Base-by-base conservation (phyloP, 441 rosid species). In the Pelargonium myrrhifolium region DNA sequence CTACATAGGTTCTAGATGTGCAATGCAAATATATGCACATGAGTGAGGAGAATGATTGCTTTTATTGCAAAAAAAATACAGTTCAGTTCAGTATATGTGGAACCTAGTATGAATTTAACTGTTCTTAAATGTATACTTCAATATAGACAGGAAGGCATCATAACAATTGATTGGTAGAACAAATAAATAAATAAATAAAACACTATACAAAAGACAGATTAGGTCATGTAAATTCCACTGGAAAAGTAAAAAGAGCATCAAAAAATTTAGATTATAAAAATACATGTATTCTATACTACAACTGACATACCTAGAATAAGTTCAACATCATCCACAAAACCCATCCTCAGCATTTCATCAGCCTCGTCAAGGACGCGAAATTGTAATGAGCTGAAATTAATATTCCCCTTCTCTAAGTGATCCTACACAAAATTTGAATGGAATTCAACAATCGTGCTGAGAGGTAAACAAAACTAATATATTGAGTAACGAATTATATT, bases 341-440 rank as follows among this genome's bases (percentile, higher is more conserved):
- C 99, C 96, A 91, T 89, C 72, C 87, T 84, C 76, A 93, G 74
- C 97, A 93, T 93, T 74, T 93, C 97, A 80, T 93, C 99, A 72
- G 96, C 96, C 81, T 93, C 96, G 62, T 93, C 97, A 70, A 93
- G 99, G 35, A 93, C 96, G 65, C 97, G 88, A 74, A 91, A 93
- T 73, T 85, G 86, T 28, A 93, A 79, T 11, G 75, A 78, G 69
- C 88, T 83, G 2, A 93, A 73, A 62, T 91, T 83, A 75, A 89
- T 76, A 74, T 87, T 88, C 60, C 74, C 70, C 77, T 87, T 87
- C 77, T 91, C 96, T 24, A 93, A 75, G 75, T 88, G 96, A 80
- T 93, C 99, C 96, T 93, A 69, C 35, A 72, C 15, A 72, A 64
- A 22, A 69, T 53, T 53, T 17, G 15, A 58, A 53, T 21, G 20